A percentile compares a stretch with the other conserved stretches of the same genome.
Conservation (phyloP, 208 protist genomes). For the Angomonas deanei region DNA sequence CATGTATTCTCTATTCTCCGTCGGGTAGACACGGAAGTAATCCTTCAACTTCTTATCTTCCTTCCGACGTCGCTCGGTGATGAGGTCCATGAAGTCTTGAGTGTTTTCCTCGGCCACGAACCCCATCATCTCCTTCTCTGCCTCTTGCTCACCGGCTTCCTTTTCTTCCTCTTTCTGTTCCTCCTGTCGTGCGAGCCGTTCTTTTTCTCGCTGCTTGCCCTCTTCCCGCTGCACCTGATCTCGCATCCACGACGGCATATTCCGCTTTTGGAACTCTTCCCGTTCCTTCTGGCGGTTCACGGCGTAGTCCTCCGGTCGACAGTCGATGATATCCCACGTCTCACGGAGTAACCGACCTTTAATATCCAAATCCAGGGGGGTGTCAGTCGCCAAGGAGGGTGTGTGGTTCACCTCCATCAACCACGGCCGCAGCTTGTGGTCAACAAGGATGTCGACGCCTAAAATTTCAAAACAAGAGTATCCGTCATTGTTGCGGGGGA, state of each 20-base stretch:
- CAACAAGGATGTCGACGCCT: conserved; percentile 95
- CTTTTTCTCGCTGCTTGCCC: too few species aligned
- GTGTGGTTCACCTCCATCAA: conserved; percentile 97
- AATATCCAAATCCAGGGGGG: conserved; percentile 89
- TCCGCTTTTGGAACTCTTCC: conserved; percentile 69
- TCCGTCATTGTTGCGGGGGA: conserved; percentile 85
- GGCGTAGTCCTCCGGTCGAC: conserved; percentile 61
- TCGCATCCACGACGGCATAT: conserved; percentile 56
- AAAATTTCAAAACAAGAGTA: conserved; percentile 95
- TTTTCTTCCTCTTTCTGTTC: conserved; percentile 15
- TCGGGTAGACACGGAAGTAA: conserved; percentile 82
- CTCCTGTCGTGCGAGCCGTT: neutral
- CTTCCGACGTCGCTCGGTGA: conserved; percentile 23
- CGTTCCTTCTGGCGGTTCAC: conserved; percentile 57
- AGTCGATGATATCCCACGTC: conserved; percentile 85
- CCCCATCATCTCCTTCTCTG: neutral
- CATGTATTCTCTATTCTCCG: conserved; percentile 45
- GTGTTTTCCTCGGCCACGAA: conserved; percentile 4
- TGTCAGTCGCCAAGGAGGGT: conserved; percentile 92
- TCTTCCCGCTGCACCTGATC: neutral
- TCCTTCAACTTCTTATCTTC: conserved; percentile 80
- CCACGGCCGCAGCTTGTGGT: conserved; percentile 90
- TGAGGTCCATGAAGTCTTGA: neutral
- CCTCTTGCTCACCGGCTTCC: neutral
- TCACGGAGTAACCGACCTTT: conserved; percentile 88